Conservation (phyloP, 78 protist genomes). For the Isochrysis galbana region DNA sequence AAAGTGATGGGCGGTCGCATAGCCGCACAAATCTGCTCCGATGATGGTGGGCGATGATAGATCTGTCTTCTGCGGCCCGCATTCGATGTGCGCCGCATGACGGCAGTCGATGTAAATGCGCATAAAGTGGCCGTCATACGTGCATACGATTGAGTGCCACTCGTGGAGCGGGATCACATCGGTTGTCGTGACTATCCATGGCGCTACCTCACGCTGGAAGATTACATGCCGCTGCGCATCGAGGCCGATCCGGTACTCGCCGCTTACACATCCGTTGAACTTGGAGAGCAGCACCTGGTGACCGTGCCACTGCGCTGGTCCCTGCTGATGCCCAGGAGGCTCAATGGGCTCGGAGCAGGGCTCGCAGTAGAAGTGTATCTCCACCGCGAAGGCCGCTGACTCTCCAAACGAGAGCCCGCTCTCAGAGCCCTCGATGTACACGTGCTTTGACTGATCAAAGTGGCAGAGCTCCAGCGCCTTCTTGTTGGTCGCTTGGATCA, state of each 20-base stretch:
- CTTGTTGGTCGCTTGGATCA: conserved; percentile 9
- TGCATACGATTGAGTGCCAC: conserved; percentile 21
- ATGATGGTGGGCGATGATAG: background rate
- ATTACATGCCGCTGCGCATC: conserved; percentile 24
- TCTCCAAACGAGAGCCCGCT: background rate
- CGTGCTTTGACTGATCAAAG: background rate
- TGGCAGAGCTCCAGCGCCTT: background rate
- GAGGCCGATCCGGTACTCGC: conserved; percentile 17
- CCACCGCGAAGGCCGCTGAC: background rate
- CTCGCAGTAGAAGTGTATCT: conserved; percentile 26
- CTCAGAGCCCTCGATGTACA: background rate
- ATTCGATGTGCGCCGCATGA: conserved; percentile 6
- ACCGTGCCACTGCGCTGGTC: conserved; percentile 11
- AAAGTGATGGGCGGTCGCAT: conserved; percentile 5
- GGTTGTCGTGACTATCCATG: conserved; percentile 15
- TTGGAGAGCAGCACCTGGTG: background rate
- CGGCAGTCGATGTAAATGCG: conserved; percentile 2
- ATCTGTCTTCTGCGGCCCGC: conserved; percentile 26
- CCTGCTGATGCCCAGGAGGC: conserved; percentile 28
- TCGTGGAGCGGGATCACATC: background rate
- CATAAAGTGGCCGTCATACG: conserved; percentile 11
- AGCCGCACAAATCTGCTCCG: conserved; percentile 20
- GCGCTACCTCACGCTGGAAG: conserved; percentile 12
- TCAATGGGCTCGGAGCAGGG: background rate
- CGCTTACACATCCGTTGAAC: conserved; percentile 30